phyloP scores from a whole-genome alignment of 495 filamentous ascomycete genomes.

The Schizothecium vesticola region DNA sequence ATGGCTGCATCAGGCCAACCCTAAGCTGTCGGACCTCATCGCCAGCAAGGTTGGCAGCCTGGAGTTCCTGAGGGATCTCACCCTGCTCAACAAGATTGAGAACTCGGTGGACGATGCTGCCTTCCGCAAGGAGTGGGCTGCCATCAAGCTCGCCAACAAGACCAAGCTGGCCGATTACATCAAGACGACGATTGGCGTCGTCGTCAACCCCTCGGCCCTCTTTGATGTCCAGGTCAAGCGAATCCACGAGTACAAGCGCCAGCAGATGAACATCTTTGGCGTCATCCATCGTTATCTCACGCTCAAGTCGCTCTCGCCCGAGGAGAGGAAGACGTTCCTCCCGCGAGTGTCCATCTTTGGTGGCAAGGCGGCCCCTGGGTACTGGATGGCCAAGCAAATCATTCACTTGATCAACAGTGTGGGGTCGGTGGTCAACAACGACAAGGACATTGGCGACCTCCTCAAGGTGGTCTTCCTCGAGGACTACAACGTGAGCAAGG shows the following conservation, averaged over 20 bases:
- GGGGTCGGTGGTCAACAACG: conserved; percentile 84
- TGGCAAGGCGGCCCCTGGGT: conserved; percentile 94
- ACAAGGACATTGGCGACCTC: conserved; percentile 84
- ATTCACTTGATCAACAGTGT: conserved; percentile 96
- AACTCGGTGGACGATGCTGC: conserved; percentile 71
- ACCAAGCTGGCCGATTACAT: conserved; percentile 85
- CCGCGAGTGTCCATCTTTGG: conserved; percentile 97
- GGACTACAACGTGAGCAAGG: conserved; percentile 99
- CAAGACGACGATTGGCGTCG: conserved; percentile 68
- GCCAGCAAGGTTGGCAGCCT: conserved; percentile 78
- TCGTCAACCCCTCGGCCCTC: conserved; percentile 78
- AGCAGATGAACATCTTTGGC: conserved; percentile 98
- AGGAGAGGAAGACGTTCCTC: conserved; percentile 79
- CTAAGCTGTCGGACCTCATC: conserved; percentile 84
- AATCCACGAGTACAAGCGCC: conserved; percentile 98
- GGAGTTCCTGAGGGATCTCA: conserved; percentile 83
- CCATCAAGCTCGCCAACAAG: conserved; percentile 70
- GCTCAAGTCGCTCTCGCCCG: conserved; percentile 77
- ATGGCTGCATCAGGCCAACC: conserved; percentile 98
- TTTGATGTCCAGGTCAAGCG: conserved; percentile 99
- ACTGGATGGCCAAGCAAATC: conserved; percentile 99
- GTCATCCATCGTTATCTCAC: conserved; percentile 91
- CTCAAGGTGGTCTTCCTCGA: conserved; percentile 96
- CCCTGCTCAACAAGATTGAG: conserved; percentile 77
- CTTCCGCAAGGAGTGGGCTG: conserved; percentile 87